phyloP scores from a whole-genome alignment of 2,329 filamentous ascomycete species.

The Zalaria obscura region DNA sequence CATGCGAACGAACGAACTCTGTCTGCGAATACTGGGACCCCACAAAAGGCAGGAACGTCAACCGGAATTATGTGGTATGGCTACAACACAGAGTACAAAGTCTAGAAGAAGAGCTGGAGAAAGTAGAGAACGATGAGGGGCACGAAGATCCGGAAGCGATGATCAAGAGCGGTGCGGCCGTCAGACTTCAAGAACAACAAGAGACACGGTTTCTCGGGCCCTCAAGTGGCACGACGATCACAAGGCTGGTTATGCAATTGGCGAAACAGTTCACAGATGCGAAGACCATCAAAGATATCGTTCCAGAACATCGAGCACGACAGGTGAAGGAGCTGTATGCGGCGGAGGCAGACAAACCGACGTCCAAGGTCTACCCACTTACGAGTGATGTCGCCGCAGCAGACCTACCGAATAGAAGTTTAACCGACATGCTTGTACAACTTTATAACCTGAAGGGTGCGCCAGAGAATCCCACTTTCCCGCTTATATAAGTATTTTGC shows the following conservation, averaged over 20 bases:
- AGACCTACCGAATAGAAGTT: constrained; percentile 55
- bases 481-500: constrained; percentile 8
- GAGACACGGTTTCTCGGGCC: constrained; percentile 85
- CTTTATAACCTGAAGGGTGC: constrained; percentile 75
- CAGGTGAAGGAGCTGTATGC: constrained; percentile 54
- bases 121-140: constrained; percentile 64
- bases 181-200: constrained; percentile 71
- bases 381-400: constrained; percentile 73
- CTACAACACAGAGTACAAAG: constrained; percentile 75
- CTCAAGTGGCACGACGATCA: constrained; percentile 91
- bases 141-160: constrained; percentile 66
- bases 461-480: constrained; percentile 8
- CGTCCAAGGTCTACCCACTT: constrained; percentile 75
- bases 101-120: constrained; percentile 67
- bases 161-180: constrained; percentile 71
- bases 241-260: constrained; percentile 86
- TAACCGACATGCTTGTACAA: constrained; percentile 68
- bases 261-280: constrained; percentile 87
- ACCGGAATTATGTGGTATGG: constrained; percentile 81
- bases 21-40: constrained; percentile 94
- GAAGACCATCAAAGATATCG: constrained; percentile 81
- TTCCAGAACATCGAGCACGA: constrained; percentile 58
- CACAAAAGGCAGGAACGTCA: constrained; percentile 70
- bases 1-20: constrained; percentile 83
- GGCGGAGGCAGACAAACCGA: constrained; percentile 50